These are phyloP conservation scores for Backusella psychrophila DNA, from an alignment of 192 early-diverging fungal species.

Conservation along the genomic window DNA sequence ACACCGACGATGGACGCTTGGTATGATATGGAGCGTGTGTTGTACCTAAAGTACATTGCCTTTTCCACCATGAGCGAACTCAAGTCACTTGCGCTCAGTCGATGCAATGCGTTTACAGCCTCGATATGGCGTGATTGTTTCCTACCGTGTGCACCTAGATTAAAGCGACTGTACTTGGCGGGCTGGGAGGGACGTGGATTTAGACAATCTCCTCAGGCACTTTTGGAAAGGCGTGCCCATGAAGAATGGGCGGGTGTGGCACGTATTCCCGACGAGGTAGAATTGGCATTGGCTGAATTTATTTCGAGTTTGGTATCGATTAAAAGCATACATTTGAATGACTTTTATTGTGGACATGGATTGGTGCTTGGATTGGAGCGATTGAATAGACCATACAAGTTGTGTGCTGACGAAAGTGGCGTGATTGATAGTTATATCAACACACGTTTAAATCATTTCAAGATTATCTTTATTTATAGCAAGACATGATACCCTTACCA, in stretches of 20 bases:
- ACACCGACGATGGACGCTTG: not conserved
- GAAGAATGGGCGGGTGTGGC: not conserved
- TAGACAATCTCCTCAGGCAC: not conserved
- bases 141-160: not conserved
- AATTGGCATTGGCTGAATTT: not conserved
- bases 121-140: slow-evolving; percentile 10
- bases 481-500: not conserved
- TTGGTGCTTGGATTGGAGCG: not conserved
- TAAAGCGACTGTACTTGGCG: not conserved
- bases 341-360: not conserved
- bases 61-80: not conserved
- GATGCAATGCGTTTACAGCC: slow-evolving; percentile 2
- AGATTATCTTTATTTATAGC: not conserved
- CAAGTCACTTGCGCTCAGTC: not conserved
- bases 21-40: not conserved
- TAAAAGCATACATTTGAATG: not conserved
- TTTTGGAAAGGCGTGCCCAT: not conserved
- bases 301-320: not conserved
- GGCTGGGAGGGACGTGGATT: not conserved
- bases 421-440: not conserved
- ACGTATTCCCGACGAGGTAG: not conserved
- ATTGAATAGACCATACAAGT: not conserved
- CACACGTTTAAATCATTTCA: not conserved
- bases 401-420: not conserved
- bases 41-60: not conserved